Percentiles rank a stretch among this genome's conserved stretches.
These are phyloP conservation scores for Didymellaceae sp. DNA, from an alignment of 2,329 filamentous ascomycete species.

Conservation along the genomic window DNA sequence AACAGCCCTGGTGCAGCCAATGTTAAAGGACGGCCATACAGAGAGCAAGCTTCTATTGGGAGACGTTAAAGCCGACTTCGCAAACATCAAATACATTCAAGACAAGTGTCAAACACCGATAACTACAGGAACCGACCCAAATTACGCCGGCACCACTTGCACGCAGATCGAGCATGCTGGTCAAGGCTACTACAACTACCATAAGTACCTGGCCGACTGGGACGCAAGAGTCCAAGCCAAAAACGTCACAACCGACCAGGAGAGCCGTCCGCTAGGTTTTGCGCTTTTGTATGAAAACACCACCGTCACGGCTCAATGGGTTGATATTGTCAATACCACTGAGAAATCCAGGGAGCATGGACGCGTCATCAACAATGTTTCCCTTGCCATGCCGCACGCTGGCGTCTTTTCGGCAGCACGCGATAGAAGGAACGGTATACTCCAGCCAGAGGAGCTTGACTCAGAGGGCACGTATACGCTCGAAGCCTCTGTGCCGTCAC, in stretches of 20 bases:
- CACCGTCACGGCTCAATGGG: conserved; percentile 72
- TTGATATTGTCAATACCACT: conserved; percentile 65
- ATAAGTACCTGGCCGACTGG: conserved; percentile 67
- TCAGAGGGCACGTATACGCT: conserved; percentile 74
- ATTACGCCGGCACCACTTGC: conserved; percentile 62
- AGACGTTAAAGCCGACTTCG: conserved; percentile 66
- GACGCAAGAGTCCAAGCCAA: conserved; percentile 53
- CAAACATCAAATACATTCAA: conserved; percentile 64
- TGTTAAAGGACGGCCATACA: conserved; percentile 66
- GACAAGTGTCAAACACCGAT: conserved; percentile 69
- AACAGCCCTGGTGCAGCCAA: conserved; percentile 75
- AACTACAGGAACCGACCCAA: conserved; percentile 6
- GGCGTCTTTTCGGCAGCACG: conserved; percentile 70
- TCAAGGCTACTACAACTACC: conserved; percentile 72
- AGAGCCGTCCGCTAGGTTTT: conserved; percentile 63
- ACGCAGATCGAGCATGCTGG: conserved; percentile 73
- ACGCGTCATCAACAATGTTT: conserved; percentile 76
- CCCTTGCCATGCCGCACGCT: conserved; percentile 77
- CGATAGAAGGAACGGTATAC: conserved; percentile 66
- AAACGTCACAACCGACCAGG: conserved; percentile 54
- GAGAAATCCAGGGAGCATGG: conserved; percentile 57
- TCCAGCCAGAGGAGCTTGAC: conserved; percentile 66
- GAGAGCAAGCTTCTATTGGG: conserved; percentile 60
- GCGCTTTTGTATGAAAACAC: conserved; percentile 75
- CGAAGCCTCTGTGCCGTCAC: conserved; percentile 72